Evolutionary conservation across 139 green algal genomes (phyloP), one percentile per base, ranked within the genome.

Genomic region (Tetradesmus lagerheimii): DNA sequence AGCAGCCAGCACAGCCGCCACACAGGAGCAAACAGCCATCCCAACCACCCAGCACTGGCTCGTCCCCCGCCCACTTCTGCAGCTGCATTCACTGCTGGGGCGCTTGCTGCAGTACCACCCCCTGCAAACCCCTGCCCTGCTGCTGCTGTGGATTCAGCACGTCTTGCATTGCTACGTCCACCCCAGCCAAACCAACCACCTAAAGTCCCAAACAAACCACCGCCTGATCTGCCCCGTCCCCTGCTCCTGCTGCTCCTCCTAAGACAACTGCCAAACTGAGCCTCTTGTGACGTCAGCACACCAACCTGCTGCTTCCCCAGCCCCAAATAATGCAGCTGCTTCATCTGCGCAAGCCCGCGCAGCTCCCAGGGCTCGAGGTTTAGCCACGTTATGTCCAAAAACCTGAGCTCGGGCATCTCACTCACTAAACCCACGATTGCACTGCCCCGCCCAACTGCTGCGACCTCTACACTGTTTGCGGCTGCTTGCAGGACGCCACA

Each of bases 331-430:
- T 88, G 83, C 37, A 88, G 64, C 83, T 88, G 83, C 62, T 64
- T 29, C 62, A 41, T 23, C 83, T 80, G 64, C 38, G 75, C 83
- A 1, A 88, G 15, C 1, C 27, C 62, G 2, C 81, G 83, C n/a
- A 88, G 83, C 83, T 88, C 83, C 83, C 83, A 88, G 27, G 64
- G 83, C 27, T 88, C 83, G 11, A 80, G 64, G 64, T 88, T 88
- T 29, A 88, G 83, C 83, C 83, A 88, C 25, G 83, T 88, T 8
- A 88, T 38, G 41, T 88, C 83, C 83, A 88, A 41, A 80, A 80
- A 88, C 25, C 83, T 31, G 11, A 88, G 83, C 38, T 62, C 27
- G 8, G 83, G 83, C 83, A 88, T 88, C 37, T 80, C 62, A 31
- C 38, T n/a, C n/a, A 80, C 83, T 80, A 88, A 39, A 43, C 64